Evolutionary conservation across 23 red algal genomes (phyloP).

Genomic region (Gracilaria gracilis): DNA sequence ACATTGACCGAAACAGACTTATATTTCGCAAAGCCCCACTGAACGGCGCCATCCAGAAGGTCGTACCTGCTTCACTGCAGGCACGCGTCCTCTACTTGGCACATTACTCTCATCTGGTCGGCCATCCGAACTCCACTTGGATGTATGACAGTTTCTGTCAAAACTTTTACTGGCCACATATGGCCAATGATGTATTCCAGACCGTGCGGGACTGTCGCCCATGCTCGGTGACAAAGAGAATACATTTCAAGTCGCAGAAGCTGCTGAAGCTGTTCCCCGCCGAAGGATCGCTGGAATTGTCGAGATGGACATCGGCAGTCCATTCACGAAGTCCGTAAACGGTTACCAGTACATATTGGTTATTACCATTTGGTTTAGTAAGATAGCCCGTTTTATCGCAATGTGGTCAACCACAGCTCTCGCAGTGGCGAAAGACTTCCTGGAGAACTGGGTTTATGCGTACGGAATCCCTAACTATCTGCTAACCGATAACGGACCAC

Average conservation of each 20-base stretch:
- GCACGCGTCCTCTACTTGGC: not conserved
- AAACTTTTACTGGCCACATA: conserved; percentile 23
- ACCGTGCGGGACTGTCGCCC: conserved; percentile 7
- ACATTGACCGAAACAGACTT: not conserved
- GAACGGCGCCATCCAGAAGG: not conserved
- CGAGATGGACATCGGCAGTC: conserved; percentile 55
- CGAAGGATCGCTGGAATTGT: not conserved
- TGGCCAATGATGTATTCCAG: conserved; percentile 27
- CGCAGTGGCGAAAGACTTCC: not conserved
- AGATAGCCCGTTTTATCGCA: conserved; percentile 16
- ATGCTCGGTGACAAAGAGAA: not conserved
- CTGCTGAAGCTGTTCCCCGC: conserved; percentile 34
- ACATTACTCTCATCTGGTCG: not conserved
- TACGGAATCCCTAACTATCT: conserved; percentile 14
- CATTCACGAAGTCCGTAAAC: conserved; percentile 2
- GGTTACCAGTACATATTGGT: conserved; percentile 40
- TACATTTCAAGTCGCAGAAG: not conserved
- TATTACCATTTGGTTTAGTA: conserved; percentile 25
- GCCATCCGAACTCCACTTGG: conserved; percentile 16
- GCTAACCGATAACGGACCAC: not conserved
- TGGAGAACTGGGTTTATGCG: conserved; percentile 4
- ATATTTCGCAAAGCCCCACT: not conserved
- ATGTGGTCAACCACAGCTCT: not conserved
- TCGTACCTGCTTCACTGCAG: conserved; percentile 5
- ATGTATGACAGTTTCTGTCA: conserved; percentile 33